A percentile compares a stretch with the other conserved stretches of the same genome.
Conservation (phyloP, 208 protist species). For the Blechomonas ayalai region DNA sequence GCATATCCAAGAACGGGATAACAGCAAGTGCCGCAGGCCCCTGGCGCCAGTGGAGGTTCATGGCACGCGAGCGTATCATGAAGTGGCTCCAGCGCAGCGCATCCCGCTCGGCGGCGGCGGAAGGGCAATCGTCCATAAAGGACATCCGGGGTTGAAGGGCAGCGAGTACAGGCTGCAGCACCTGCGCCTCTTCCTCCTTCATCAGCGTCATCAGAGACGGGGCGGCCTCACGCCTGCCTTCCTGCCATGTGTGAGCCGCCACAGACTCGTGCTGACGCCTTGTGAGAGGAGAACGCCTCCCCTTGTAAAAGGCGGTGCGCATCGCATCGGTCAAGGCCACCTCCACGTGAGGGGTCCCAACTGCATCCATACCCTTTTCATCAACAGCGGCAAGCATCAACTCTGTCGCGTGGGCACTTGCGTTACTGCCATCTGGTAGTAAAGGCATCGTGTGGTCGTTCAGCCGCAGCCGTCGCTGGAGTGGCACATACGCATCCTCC, state of each 20-base stretch:
- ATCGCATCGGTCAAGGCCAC: conserved; percentile 32
- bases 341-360: conserved; percentile 36
- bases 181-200: conserved; percentile 17
- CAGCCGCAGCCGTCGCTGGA: conserved; percentile 45
- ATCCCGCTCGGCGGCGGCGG: conserved; percentile 15
- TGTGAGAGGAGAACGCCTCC: conserved; percentile 34
- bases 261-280: conserved; percentile 34
- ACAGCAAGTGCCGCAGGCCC: conserved; percentile 25
- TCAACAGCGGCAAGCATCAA: conserved; percentile 51
- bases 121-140: conserved; percentile 1
- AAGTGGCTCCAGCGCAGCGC: conserved; percentile 75
- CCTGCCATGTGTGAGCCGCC: conserved; percentile 16
- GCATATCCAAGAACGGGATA: conserved; percentile 76
- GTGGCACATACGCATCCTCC: conserved; percentile 13
- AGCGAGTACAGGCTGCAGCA: conserved; percentile 28
- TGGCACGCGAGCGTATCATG: conserved; percentile 70
- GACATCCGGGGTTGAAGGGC: conserved; percentile 7
- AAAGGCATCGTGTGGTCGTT: conserved; percentile 20
- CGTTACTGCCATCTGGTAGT: conserved; percentile 7
- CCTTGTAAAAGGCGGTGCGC: conserved; percentile 43
- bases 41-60: conserved; percentile 38
- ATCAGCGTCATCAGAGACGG: conserved; percentile 27
- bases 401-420: conserved; percentile 13
- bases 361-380: conserved; percentile 20
- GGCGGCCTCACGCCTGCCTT: conserved; percentile 9